Percentiles rank a stretch among this genome's conserved stretches.
Evolutionary conservation across 768 basidiomycete genomes (phyloP).

Genomic region (Gelatoporia subvermispora): DNA sequence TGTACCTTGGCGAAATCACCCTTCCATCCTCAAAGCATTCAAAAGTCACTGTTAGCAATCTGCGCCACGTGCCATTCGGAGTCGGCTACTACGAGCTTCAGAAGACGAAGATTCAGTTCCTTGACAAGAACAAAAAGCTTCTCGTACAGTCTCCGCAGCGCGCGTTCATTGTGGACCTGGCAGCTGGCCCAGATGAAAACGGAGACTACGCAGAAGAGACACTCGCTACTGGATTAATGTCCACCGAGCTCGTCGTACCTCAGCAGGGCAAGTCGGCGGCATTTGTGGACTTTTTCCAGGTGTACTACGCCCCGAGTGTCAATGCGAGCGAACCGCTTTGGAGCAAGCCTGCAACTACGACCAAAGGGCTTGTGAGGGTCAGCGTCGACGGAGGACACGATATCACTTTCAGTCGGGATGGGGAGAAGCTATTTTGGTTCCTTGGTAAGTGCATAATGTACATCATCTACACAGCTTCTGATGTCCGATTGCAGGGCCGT

Average conservation of each 20-base stretch:
- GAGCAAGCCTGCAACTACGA: constrained; percentile 68
- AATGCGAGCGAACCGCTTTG: constrained; percentile 45
- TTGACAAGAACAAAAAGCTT: constrained; percentile 47
- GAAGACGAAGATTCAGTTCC: constrained; percentile 45
- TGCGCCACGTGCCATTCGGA: constrained; percentile 48
- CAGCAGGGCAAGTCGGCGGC: constrained; percentile 36
- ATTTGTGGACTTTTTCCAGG: constrained; percentile 66
- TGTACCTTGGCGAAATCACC: constrained; percentile 59
- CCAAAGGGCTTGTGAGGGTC: constrained; percentile 52
- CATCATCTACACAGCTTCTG: neutral
- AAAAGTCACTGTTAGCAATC: constrained; percentile 39
- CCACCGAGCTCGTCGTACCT: constrained; percentile 49
- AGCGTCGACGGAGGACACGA: constrained; percentile 76
- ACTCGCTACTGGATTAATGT: constrained; percentile 52
- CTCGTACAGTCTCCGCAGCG: constrained; percentile 53
- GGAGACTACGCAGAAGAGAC: constrained; percentile 45
- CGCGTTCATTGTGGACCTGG: constrained; percentile 49
- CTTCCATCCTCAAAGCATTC: constrained; percentile 35
- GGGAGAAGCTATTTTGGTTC: constrained; percentile 67
- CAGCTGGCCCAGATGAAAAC: constrained; percentile 35
- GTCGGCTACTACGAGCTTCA: constrained; percentile 40
- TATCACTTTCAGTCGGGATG: constrained; percentile 58
- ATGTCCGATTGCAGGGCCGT: constrained; percentile 42
- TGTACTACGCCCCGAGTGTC: constrained; percentile 49
- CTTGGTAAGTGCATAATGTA: constrained; percentile 42